Percentiles rank a stretch among this genome's conserved stretches.
Conservation (phyloP, 208 protist species). For the Angomonas desouzai region DNA sequence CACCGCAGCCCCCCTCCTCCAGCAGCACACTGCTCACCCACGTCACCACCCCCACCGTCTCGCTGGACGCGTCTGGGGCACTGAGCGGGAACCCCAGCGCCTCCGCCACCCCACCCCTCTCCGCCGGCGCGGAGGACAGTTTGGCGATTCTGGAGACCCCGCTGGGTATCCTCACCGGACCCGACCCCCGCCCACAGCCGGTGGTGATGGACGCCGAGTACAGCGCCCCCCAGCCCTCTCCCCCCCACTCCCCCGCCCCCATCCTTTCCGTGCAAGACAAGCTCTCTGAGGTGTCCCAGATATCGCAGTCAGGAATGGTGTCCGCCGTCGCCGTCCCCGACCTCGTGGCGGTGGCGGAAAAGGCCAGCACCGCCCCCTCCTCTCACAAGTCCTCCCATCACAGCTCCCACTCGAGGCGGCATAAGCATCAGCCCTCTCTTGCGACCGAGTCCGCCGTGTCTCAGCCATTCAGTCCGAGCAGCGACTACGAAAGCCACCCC, state of each 20-base stretch:
- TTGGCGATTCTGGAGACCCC: neutral
- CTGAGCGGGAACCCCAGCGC: neutral
- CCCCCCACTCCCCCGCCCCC: neutral
- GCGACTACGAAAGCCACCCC: neutral
- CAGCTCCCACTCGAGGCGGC: neutral
- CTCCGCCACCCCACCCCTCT: neutral
- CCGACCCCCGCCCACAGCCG: neutral
- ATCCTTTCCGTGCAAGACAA: neutral
- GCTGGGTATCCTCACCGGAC: neutral
- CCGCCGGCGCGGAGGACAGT: neutral
- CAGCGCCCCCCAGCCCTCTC: neutral
- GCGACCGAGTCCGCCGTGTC: neutral
- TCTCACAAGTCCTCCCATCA: neutral
- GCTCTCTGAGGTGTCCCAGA: neutral
- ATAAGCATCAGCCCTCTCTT: neutral
- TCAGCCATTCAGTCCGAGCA: neutral
- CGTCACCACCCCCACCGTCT: neutral
- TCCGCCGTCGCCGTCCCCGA: neutral
- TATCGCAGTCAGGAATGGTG: neutral
- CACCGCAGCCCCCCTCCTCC: neutral
- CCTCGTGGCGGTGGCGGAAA: neutral
- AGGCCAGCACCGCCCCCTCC: neutral
- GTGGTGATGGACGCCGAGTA: neutral
- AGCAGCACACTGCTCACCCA: neutral
- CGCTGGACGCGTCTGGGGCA: constrained; percentile 5